phyloP scores from a whole-genome alignment of 345 rosid species.

The Salix koriyanagi region DNA sequence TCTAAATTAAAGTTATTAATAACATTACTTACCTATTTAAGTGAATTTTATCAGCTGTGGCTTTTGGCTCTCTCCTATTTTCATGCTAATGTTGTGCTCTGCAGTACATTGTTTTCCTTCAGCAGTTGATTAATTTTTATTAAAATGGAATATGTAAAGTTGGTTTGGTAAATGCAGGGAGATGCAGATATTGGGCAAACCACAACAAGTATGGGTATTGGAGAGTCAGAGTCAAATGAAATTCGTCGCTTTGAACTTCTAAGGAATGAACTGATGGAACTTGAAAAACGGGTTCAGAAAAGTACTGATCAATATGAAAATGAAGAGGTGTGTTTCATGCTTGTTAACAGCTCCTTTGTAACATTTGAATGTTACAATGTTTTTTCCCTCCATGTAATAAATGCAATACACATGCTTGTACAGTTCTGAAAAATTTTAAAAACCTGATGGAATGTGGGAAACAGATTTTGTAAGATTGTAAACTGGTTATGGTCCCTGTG shows the following conservation, averaged over 20 bases:
- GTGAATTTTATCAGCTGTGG: not conserved
- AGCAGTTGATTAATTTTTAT: not conserved
- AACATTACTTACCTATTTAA: not conserved
- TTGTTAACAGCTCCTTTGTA: not conserved
- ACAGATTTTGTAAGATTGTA: not conserved
- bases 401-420: not conserved
- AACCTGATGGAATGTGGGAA: not conserved
- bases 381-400: conserved; percentile 1
- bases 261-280: conserved; percentile 85
- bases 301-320: conserved; percentile 59
- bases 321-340: conserved; percentile 50
- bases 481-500: not conserved
- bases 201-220: conserved; percentile 29
- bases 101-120: not conserved
- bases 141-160: conserved; percentile 9
- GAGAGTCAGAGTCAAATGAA: conserved; percentile 55
- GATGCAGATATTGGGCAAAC: conserved; percentile 35
- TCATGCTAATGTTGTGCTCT: not conserved
- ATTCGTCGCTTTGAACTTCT: conserved; percentile 71
- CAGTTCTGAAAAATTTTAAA: not conserved
- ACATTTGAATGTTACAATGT: not conserved
- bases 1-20: not conserved
- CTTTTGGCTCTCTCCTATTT: not conserved
- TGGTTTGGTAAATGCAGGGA: conserved; percentile 44
- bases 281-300: conserved; percentile 81